These are phyloP conservation scores for Phytophthora litchii DNA, from an alignment of 352 stramenopile species.

Conservation along the genomic window DNA sequence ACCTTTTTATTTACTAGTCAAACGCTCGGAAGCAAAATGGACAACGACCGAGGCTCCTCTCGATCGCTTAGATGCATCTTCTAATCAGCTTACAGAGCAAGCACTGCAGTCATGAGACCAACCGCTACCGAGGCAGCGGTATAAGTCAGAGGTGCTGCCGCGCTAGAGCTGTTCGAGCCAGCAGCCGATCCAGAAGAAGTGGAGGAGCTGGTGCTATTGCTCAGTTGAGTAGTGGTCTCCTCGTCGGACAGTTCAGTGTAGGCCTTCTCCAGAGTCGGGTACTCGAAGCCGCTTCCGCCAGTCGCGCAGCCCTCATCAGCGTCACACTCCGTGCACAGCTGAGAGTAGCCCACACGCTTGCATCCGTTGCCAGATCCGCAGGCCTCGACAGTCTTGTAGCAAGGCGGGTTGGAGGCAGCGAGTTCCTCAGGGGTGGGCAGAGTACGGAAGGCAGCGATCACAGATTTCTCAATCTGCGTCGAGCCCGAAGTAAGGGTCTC, in stretches of 20 bases:
- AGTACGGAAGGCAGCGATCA: slow-evolving; percentile 47
- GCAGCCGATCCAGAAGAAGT: slow-evolving; percentile 10
- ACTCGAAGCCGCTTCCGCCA: slow-evolving; percentile 53
- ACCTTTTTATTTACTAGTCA: slow-evolving; percentile 32
- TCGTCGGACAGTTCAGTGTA: slow-evolving; percentile 42
- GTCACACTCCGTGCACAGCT: slow-evolving; percentile 70
- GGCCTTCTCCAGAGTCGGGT: slow-evolving; percentile 69
- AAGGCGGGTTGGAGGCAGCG: slow-evolving; percentile 60
- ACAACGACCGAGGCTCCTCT: slow-evolving; percentile 11
- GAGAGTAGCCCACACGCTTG: slow-evolving; percentile 71
- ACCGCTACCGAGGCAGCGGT: slow-evolving; percentile 24
- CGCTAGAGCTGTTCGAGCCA: slow-evolving; percentile 10
- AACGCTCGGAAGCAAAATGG: slow-evolving; percentile 35
- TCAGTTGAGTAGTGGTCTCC: slow-evolving; percentile 44
- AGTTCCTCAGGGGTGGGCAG: slow-evolving; percentile 58
- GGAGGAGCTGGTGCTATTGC: slow-evolving; percentile 6
- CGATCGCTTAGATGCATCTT: slow-evolving; percentile 19
- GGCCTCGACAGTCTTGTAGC: slow-evolving; percentile 62
- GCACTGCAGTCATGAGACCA: slow-evolving; percentile 25
- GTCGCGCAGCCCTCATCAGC: slow-evolving; percentile 42
- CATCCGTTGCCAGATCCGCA: slow-evolving; percentile 64
- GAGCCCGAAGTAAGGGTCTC: slow-evolving; percentile 47
- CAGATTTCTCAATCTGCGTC: slow-evolving; percentile 42
- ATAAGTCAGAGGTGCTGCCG: slow-evolving; percentile 14
- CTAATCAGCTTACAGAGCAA: slow-evolving; percentile 32